A percentile compares a stretch with the other conserved stretches of the same genome.
phyloP scores from a whole-genome alignment of 192 early-diverging fungal species.

The Gryganskiella cystojenkinii region DNA sequence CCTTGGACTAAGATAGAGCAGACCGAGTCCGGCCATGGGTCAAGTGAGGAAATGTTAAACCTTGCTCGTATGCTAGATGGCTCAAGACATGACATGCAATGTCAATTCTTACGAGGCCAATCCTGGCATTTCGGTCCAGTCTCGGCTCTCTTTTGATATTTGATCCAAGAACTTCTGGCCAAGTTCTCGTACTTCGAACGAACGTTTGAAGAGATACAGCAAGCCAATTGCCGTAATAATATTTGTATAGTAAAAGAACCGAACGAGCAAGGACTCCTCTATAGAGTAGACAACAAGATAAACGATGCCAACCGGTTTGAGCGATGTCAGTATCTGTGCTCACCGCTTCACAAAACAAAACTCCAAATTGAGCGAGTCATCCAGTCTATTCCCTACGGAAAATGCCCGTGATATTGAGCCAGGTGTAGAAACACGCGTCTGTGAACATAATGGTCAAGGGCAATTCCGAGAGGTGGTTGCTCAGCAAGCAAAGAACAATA shows the following conservation, averaged over 20 bases:
- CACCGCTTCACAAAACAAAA: not conserved
- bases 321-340: too few relatives aligned
- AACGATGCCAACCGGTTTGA: too few relatives aligned
- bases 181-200: conserved; percentile 31
- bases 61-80: too few relatives aligned
- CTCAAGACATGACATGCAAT: not conserved
- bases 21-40: too few relatives aligned
- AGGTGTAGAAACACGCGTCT: conserved; percentile 47
- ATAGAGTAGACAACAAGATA: too few relatives aligned
- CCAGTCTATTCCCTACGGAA: too few relatives aligned
- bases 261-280: conserved; percentile 41
- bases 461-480: conserved; percentile 36
- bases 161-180: conserved; percentile 43
- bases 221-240: conserved; percentile 42
- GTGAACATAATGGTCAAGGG: conserved; percentile 34
- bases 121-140: conserved; percentile 39
- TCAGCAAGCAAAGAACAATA: conserved; percentile 25
- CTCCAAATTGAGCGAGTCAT: too few relatives aligned
- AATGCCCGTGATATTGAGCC: conserved; percentile 43
- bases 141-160: conserved; percentile 29
- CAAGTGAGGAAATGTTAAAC: too few relatives aligned
- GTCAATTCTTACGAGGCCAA: conserved; percentile 13
- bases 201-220: conserved; percentile 30
- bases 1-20: conserved; percentile 10
- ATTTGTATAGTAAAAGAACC: conserved; percentile 52